phyloP scores from a whole-genome alignment of 768 basidiomycete genomes.

The Leccinum subtestaceum region DNA sequence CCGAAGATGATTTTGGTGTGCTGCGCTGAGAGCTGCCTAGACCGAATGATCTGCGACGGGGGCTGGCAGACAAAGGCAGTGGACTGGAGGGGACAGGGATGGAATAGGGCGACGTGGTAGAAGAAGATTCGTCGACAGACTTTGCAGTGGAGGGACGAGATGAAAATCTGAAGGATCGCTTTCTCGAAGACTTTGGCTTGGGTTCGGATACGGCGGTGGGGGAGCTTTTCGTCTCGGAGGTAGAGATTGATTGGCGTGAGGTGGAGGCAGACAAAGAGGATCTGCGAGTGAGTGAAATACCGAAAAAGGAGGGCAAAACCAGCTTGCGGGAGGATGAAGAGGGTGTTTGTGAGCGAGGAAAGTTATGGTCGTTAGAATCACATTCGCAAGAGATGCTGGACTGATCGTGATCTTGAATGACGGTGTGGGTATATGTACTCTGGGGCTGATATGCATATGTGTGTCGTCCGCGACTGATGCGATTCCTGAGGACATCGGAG shows the following conservation, averaged over 20 bases:
- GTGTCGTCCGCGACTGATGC: constrained; percentile 14
- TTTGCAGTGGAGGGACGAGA: constrained; percentile 33
- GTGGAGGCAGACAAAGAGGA: constrained; percentile 22
- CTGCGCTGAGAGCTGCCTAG: constrained; percentile 26
- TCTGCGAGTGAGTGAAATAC: constrained; percentile 29
- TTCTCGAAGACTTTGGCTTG: constrained; percentile 20
- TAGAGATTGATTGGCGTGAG: constrained; percentile 13
- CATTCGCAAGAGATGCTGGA: constrained; percentile 7
- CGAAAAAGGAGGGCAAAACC: constrained; percentile 25
- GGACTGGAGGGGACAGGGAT: constrained; percentile 32
- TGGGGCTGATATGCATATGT: constrained; percentile 17
- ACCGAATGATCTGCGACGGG: constrained; percentile 33
- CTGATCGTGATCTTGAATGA: constrained; percentile 14
- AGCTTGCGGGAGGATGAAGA: constrained; percentile 26
- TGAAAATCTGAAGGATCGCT: constrained; percentile 30
- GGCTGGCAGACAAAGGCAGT: constrained; percentile 32
- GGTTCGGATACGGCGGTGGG: constrained; percentile 21
- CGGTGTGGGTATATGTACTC: constrained; percentile 12
- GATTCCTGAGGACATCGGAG: constrained; percentile 36
- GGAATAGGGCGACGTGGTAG: constrained; percentile 19
- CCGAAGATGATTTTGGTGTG: constrained; percentile 31
- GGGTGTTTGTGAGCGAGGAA: constrained; percentile 29
- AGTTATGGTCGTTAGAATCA: constrained; percentile 21
- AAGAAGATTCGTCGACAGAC: constrained; percentile 19
- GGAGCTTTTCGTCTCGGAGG: constrained; percentile 24